These are phyloP conservation scores for Ziziphus jujuba DNA, from an alignment of 306 rosid species.

Conservation along the genomic window DNA sequence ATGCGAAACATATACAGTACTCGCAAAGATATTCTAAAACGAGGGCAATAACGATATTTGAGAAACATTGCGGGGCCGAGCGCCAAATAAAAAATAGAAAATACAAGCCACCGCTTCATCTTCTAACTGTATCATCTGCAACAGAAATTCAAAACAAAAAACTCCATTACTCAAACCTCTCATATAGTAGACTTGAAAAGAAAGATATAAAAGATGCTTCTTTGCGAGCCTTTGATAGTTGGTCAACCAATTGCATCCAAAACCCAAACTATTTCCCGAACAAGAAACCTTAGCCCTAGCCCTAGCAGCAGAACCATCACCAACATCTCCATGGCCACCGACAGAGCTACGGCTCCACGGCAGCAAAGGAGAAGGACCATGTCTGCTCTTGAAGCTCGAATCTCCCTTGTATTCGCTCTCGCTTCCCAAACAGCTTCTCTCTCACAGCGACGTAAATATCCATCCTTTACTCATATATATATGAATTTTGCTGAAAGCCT, in stretches of 20 bases:
- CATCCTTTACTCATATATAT: neutral
- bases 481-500: slow-evolving; percentile 10
- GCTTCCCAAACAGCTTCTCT: slow-evolving; percentile 69
- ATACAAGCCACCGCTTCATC: slow-evolving; percentile 2
- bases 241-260: slow-evolving; percentile 12
- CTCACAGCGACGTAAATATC: slow-evolving; percentile 73
- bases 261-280: slow-evolving; percentile 12
- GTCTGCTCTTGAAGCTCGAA: slow-evolving; percentile 69
- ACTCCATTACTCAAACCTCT: no score
- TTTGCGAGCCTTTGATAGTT: slow-evolving; percentile 28
- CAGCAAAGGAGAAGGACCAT: slow-evolving; percentile 40
- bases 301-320: slow-evolving; percentile 22
- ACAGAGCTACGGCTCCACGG: slow-evolving; percentile 37
- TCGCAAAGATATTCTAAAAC: neutral
- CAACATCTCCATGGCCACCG: slow-evolving; percentile 43
- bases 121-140: neutral
- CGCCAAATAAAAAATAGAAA: neutral
- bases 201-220: slow-evolving; percentile 25
- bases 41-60: neutral
- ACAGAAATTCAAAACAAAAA: slow-evolving; percentile 15
- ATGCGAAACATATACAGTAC: neutral
- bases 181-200: no score
- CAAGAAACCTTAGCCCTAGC: slow-evolving; percentile 29
- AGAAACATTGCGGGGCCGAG: neutral
- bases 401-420: slow-evolving; percentile 75